Base-by-base conservation (phyloP, 441 rosid species). In the Gossypium lobatum region DNA sequence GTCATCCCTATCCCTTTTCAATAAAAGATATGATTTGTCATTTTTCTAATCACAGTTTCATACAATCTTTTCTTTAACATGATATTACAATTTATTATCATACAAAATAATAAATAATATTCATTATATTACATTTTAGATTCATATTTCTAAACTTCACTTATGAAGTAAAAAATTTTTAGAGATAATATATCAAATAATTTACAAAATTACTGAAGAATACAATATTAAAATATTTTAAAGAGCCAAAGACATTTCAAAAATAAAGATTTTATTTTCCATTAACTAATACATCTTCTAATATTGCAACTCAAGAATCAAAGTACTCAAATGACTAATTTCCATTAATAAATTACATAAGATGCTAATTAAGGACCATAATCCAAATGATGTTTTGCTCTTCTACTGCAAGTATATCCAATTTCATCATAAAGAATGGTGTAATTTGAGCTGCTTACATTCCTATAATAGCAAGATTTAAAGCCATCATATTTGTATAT, bases 401-500 rank as follows among this genome's bases (percentile, higher is more conserved):
- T 57, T 65, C 73, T 74, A 45, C 59, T 23, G 74, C 96, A 92
- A 3, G 65, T 45, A 53, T 77, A 61, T 71, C 58, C 53, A 20
- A 86, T 71, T 58, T 82, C 16, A 54, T 95, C 97, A 72, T 88
- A 75, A 13, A 88, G 73, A 81, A 95, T 83, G 17, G 83, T 83
- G 82, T 88, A 88, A 83, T 92, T 92, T 34, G 81, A 84, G 85
- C 92, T 90, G 79, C 97, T 89, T 18, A 92, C 54, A 70, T 91
- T 88, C 85, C 97, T 87, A 11, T 79, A 87, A 79, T 88, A 91
- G 81, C 98, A 95, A 42, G 46, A 78, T 2, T 79, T 74, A 42
- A 72, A 34, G 70, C 87, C 85, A 23, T 70, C 70, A 60, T 83
- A 89, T 39, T 75, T 74, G 81, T 88, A 91, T 2, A 75, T 83